Conservation (phyloP, 164 flowering plant genomes). For the Protea cynaroides region DNA sequence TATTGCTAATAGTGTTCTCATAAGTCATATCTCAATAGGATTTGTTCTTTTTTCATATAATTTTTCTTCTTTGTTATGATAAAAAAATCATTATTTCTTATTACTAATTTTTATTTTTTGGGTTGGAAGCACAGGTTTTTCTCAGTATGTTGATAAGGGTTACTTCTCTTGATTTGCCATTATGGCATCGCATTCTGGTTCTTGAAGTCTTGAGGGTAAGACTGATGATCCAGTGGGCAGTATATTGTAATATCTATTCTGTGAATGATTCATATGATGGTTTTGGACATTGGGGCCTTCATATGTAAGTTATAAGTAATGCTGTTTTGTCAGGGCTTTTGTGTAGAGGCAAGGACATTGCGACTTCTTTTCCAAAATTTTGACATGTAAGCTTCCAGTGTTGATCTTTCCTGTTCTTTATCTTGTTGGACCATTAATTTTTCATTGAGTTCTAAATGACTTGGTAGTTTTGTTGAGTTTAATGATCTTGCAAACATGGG, state of each 20-base stretch:
- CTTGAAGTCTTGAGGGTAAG: slow-evolving; percentile 95
- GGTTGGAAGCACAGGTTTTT: slow-evolving; percentile 65
- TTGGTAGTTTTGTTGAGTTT: no score
- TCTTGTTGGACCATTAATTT: no score
- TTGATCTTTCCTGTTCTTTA: not conserved
- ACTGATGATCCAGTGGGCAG: not conserved
- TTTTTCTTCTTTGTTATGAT: no score
- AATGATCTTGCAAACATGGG: no score
- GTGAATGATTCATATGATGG: not conserved
- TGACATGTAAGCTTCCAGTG: slow-evolving; percentile 70
- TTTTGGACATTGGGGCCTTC: not conserved
- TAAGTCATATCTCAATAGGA: not conserved
- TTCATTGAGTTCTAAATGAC: no score
- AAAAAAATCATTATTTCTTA: no score
- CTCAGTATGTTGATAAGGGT: slow-evolving; percentile 88
- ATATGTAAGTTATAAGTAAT: slow-evolving; percentile 5
- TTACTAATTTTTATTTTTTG: not conserved
- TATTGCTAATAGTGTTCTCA: not conserved
- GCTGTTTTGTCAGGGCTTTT: slow-evolving; percentile 70
- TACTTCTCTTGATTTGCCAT: slow-evolving; percentile 77
- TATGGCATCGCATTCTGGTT: slow-evolving; percentile 99
- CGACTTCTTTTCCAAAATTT: slow-evolving; percentile 86
- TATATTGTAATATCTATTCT: not conserved
- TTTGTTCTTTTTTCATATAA: no score
- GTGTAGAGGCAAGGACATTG: slow-evolving; percentile 93